phyloP scores from a whole-genome alignment of 2,329 filamentous ascomycete species.

The Epicoccum sorghinum region DNA sequence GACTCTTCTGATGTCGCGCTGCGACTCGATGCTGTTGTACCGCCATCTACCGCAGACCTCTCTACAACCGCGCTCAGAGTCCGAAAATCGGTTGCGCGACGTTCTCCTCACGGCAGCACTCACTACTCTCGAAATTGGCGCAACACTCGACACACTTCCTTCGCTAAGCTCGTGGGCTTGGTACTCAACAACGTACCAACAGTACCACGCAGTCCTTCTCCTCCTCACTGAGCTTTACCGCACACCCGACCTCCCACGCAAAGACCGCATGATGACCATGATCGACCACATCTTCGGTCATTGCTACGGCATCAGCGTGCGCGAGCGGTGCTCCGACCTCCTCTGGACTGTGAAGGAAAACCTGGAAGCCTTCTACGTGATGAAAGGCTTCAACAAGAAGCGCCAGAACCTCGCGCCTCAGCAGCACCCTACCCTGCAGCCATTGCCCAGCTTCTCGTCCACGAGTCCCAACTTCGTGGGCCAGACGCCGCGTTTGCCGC shows the following conservation, averaged over 20 bases:
- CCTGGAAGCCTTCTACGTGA: constrained; percentile 47
- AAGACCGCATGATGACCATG: constrained; percentile 47
- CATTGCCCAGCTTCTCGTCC: constrained; percentile 24
- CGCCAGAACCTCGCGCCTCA: constrained; percentile 27
- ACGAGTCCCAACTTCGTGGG: constrained; percentile 6
- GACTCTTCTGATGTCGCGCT: constrained; percentile 46
- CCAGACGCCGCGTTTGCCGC: neutral
- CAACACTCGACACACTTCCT: constrained; percentile 47
- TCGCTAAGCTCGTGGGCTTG: constrained; percentile 44
- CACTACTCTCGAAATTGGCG: constrained; percentile 47
- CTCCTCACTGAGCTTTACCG: constrained; percentile 48
- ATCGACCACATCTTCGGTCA: constrained; percentile 49
- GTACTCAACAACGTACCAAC: constrained; percentile 48
- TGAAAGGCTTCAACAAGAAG: constrained; percentile 46
- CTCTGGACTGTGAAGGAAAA: constrained; percentile 48
- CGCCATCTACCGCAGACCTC: constrained; percentile 46
- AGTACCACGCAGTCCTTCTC: constrained; percentile 46
- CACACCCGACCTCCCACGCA: constrained; percentile 42
- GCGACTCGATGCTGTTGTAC: constrained; percentile 49
- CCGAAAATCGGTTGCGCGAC: constrained; percentile 45
- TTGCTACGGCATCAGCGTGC: constrained; percentile 45
- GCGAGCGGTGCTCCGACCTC: constrained; percentile 44
- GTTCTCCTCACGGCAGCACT: constrained; percentile 45
- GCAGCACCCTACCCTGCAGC: constrained; percentile 38
- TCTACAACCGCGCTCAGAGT: constrained; percentile 41